Evolutionary conservation across 257 asterid species (phyloP).

Genomic region (Solanum pennellii): DNA sequence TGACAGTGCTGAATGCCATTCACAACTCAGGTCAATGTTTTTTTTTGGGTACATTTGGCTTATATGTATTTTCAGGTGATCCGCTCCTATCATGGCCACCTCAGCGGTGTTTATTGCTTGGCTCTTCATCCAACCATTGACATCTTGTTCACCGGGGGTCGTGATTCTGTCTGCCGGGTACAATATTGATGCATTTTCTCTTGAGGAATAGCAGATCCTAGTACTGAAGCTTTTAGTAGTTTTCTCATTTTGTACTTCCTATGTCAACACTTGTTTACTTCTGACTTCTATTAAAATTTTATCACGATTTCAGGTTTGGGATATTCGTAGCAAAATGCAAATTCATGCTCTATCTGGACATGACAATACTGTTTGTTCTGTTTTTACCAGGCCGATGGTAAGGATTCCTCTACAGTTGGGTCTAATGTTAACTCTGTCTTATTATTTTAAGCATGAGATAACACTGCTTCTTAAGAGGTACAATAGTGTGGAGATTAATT

Average conservation of each 20-base stretch:
- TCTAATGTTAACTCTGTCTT: background rate
- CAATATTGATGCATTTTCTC: background rate
- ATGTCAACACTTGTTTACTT: slow-evolving; percentile 23
- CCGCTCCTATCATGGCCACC: slow-evolving; percentile 97
- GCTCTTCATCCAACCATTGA: slow-evolving; percentile 95
- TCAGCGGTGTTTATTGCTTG: slow-evolving; percentile 93
- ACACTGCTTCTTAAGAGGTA: background rate
- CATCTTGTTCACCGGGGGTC: slow-evolving; percentile 85
- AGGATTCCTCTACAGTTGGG: background rate
- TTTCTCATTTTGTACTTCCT: slow-evolving; percentile 14
- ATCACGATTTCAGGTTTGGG: slow-evolving; percentile 37
- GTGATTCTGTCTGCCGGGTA: slow-evolving; percentile 97
- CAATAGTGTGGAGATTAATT: background rate
- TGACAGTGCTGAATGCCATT: background rate
- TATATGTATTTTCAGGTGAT: slow-evolving; percentile 41
- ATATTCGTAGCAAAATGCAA: slow-evolving; percentile 91
- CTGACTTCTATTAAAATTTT: background rate
- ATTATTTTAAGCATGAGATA: background rate
- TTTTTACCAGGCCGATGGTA: slow-evolving; percentile 76
- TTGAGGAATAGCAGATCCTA: background rate
- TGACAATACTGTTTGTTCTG: slow-evolving; percentile 95
- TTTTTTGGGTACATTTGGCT: background rate
- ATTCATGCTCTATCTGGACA: slow-evolving; percentile 85
- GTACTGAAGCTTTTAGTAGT: background rate
- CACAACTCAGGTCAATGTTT: background rate